Conservation (phyloP, 2,329 filamentous ascomycete species). For the Cytospora mali region DNA sequence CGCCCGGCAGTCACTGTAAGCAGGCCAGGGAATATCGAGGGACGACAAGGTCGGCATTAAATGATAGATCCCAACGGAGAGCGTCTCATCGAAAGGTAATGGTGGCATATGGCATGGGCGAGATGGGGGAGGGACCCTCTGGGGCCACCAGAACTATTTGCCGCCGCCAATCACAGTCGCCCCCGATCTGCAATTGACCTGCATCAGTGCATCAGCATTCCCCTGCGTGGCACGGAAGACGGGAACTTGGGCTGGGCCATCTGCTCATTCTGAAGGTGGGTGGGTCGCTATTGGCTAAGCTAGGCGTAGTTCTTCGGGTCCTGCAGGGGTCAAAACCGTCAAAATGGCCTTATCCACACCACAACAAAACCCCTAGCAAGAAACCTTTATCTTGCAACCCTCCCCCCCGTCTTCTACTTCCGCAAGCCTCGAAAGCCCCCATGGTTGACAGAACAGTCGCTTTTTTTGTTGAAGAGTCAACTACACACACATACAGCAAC, state of each 20-base stretch:
- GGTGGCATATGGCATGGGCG: conserved; percentile 1
- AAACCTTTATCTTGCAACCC: conserved; percentile 9
- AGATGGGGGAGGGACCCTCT: no score
- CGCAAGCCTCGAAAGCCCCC: neutral
- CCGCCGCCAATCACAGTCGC: conserved; percentile 23
- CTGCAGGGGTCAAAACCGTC: conserved; percentile 8
- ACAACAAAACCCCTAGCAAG: conserved; percentile 22
- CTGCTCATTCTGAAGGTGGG: conserved; percentile 41
- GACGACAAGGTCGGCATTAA: neutral
- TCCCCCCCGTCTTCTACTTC: neutral
- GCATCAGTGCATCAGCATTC: conserved; percentile 3
- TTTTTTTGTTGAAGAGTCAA: conserved; percentile 9
- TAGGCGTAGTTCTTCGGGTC: conserved; percentile 2
- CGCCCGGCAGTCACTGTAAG: conserved; percentile 8
- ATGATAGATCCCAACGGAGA: conserved; percentile 3
- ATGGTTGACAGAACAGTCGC: neutral
- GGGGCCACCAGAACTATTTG: conserved; percentile 1
- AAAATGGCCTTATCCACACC: conserved; percentile 1
- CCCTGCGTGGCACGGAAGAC: conserved; percentile 36
- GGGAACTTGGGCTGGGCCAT: conserved; percentile 37
- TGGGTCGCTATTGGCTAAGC: conserved; percentile 25
- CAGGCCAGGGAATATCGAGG: neutral
- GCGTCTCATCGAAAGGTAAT: conserved; percentile 22
- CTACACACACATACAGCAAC: no score
- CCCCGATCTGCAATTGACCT: conserved; percentile 16